Percentiles rank a stretch among this genome's conserved stretches.
Conservation (phyloP, 495 filamentous ascomycete genomes). For the Penicillium canariense region DNA sequence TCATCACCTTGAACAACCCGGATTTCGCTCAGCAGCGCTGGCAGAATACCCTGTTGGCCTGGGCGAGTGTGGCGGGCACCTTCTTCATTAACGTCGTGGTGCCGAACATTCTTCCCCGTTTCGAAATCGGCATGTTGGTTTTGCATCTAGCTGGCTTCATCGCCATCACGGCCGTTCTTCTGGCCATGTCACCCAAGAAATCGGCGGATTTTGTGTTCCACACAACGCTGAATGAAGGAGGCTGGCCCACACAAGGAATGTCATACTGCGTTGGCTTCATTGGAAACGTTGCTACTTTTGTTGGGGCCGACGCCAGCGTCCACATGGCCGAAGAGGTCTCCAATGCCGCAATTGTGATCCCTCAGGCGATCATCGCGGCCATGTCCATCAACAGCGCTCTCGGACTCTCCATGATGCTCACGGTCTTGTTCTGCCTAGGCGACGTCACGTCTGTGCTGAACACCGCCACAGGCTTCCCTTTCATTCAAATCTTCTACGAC, state of each 20-base stretch:
- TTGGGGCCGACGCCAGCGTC: slow-evolving; percentile 36
- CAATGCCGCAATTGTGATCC: slow-evolving; percentile 40
- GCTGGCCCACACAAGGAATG: slow-evolving; percentile 42
- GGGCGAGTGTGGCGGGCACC: slow-evolving; percentile 36
- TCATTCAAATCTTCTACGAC: slow-evolving; percentile 46
- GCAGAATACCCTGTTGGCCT: slow-evolving; percentile 51
- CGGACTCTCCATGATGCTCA: slow-evolving; percentile 41
- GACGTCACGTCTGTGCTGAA: slow-evolving; percentile 36
- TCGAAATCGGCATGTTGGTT: slow-evolving; percentile 44
- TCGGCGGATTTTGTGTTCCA: slow-evolving; percentile 36
- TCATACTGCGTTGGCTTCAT: slow-evolving; percentile 45
- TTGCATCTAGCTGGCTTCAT: slow-evolving; percentile 50
- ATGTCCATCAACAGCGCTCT: slow-evolving; percentile 45
- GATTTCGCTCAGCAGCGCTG: slow-evolving; percentile 40
- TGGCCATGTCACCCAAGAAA: slow-evolving; percentile 26
- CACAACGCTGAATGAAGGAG: slow-evolving; percentile 44
- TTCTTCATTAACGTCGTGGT: slow-evolving; percentile 44
- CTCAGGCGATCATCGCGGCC: slow-evolving; percentile 41
- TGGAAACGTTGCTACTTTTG: slow-evolving; percentile 38
- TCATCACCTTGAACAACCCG: slow-evolving; percentile 41
- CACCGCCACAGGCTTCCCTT: slow-evolving; percentile 43
- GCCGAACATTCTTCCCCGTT: slow-evolving; percentile 39
- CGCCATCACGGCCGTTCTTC: slow-evolving; percentile 40
- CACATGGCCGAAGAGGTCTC: slow-evolving; percentile 48
- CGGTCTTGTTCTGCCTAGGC: slow-evolving; percentile 44